These are phyloP conservation scores for Sextonia rubra DNA, from an alignment of 164 flowering plant species.

Conservation along the genomic window DNA sequence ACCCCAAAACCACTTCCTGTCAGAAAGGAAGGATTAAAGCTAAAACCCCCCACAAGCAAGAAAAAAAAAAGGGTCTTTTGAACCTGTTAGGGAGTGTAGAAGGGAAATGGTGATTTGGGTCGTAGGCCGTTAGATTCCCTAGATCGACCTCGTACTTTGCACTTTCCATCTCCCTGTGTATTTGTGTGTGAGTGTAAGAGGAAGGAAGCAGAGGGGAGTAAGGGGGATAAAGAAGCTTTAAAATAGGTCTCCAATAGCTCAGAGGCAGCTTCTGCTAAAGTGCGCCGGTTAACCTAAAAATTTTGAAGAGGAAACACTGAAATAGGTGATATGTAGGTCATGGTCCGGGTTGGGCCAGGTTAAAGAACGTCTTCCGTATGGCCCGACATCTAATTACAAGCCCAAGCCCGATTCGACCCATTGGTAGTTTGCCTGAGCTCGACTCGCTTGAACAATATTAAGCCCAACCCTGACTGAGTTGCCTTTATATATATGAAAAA, in stretches of 20 bases:
- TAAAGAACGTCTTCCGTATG: too few relatives aligned
- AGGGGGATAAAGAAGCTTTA: background rate
- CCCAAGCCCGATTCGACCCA: too few relatives aligned
- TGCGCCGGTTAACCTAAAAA: too few relatives aligned
- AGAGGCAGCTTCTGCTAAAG: too few relatives aligned
- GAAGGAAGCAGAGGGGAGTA: background rate
- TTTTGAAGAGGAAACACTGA: too few relatives aligned
- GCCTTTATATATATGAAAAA: too few relatives aligned
- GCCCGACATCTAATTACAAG: too few relatives aligned
- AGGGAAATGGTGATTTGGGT: conserved; percentile 49
- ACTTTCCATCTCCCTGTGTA: conserved; percentile 10
- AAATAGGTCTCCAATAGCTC: background rate
- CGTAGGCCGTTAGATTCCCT: conserved; percentile 68
- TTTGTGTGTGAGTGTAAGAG: background rate
- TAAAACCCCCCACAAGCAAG: background rate
- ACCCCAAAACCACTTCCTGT: background rate
- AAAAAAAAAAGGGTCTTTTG: background rate
- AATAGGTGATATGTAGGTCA: too few relatives aligned
- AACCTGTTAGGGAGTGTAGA: conserved; percentile 61
- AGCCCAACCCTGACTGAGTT: too few relatives aligned
- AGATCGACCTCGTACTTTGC: conserved; percentile 43
- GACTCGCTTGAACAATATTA: too few relatives aligned
- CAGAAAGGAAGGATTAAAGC: background rate
- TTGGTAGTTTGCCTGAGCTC: too few relatives aligned
- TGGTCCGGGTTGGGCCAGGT: too few relatives aligned